Conservation (phyloP, 2,329 filamentous ascomycete species). For the Cytospora chrysosperma region DNA sequence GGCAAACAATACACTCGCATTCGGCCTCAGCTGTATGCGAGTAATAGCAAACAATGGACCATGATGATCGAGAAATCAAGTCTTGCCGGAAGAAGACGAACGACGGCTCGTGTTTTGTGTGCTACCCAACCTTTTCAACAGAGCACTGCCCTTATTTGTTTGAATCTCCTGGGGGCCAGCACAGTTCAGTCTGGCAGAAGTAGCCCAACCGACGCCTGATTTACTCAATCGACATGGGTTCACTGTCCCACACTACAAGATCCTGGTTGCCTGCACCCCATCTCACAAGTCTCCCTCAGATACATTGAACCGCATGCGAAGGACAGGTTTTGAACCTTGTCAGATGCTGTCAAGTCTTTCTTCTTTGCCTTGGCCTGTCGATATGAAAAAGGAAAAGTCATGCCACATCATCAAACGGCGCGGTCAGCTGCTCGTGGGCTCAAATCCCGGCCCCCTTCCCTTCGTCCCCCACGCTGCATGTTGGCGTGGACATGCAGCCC, state of each 20-base stretch:
- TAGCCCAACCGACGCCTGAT: background rate
- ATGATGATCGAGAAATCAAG: background rate
- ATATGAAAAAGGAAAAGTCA: constrained; percentile 11
- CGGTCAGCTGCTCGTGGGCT: constrained; percentile 11
- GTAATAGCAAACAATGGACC: background rate
- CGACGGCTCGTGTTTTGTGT: background rate
- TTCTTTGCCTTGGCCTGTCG: background rate
- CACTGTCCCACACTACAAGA: background rate
- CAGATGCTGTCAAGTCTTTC: background rate
- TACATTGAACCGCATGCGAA: background rate
- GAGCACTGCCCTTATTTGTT: background rate
- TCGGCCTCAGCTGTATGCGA: background rate
- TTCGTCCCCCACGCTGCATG: background rate
- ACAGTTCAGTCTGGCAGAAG: background rate
- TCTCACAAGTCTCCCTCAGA: background rate
- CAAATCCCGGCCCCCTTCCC: background rate
- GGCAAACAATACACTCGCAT: background rate
- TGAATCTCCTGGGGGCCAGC: background rate
- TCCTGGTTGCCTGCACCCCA: constrained; percentile 2
- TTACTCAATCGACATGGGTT: background rate
- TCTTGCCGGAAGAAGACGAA: background rate
- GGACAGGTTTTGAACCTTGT: background rate
- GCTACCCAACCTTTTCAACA: constrained; percentile 5
- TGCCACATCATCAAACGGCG: constrained; percentile 7
- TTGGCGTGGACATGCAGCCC: background rate